Conservation (phyloP, 2,329 filamentous ascomycete species). For the Epichloe elymi region DNA sequence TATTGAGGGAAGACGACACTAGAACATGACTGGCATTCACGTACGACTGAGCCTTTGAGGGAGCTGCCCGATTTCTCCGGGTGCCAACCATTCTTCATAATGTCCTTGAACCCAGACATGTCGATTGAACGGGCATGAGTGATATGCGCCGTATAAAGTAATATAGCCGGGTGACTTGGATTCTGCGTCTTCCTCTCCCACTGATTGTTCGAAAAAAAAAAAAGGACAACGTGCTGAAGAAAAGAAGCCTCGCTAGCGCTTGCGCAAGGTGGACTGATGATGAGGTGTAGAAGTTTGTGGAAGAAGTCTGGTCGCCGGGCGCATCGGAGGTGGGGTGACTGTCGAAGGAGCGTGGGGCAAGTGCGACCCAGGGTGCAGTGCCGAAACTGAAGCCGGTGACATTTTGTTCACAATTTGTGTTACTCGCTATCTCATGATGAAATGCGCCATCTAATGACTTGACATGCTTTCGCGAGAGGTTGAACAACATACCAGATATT, state of each 20-base stretch:
- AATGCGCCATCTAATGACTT: neutral
- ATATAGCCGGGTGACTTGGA: neutral
- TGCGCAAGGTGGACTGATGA: neutral
- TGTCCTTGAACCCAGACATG: constrained; percentile 34
- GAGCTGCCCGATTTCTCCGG: constrained; percentile 26
- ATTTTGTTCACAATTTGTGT: neutral
- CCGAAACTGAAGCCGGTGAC: neutral
- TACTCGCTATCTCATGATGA: neutral
- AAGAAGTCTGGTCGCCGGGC: neutral
- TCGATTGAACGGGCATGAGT: neutral
- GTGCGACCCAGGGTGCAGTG: neutral
- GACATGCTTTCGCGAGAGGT: neutral
- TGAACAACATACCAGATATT: neutral
- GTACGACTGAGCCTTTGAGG: constrained; percentile 32
- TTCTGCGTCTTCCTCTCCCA: no score
- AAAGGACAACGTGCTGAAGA: neutral
- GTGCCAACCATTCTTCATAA: constrained; percentile 40
- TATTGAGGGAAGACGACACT: constrained; percentile 1
- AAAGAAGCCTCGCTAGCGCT: neutral
- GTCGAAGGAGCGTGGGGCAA: neutral
- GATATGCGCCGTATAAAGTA: neutral
- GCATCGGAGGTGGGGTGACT: constrained; percentile 2
- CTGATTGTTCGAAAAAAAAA: neutral
- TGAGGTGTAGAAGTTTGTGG: neutral
- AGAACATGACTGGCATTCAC: constrained; percentile 10